A percentile compares a stretch with the other conserved stretches of the same genome.
Evolutionary conservation across 2,329 filamentous ascomycete species (phyloP).

Genomic region (Nothopassalora personata): DNA sequence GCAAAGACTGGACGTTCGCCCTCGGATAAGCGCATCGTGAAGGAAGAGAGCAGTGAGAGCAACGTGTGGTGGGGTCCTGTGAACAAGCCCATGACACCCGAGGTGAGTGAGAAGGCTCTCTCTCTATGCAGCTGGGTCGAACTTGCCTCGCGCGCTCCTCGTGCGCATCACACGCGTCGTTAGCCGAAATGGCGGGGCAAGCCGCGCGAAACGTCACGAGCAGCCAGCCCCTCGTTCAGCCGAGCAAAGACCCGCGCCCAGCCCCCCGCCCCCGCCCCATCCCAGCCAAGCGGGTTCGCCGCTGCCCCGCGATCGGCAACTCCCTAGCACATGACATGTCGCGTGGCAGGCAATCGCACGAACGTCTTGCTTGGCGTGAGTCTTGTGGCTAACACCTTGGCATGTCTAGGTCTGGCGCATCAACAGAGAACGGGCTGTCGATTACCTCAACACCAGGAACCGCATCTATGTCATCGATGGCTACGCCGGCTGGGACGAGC

Average conservation of each 20-base stretch:
- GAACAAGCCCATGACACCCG: constrained; percentile 96
- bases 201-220: not conserved
- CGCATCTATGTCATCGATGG: constrained; percentile 98
- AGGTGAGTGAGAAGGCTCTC: constrained; percentile 59
- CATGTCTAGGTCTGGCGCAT: constrained; percentile 86
- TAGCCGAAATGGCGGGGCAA: constrained; percentile 1
- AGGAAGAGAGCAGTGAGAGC: constrained; percentile 81
- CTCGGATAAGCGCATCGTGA: constrained; percentile 93
- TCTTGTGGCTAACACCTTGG: constrained; percentile 26
- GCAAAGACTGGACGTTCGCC: constrained; percentile 97
- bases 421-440: constrained; percentile 96
- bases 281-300: not conserved
- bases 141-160: not conserved
- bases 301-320: constrained; percentile 28
- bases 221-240: not conserved
- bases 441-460: constrained; percentile 98
- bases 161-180: not conserved
- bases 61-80: constrained; percentile 99
- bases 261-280: not conserved
- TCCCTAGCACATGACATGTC: constrained; percentile 14
- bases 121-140: not conserved
- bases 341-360: constrained; percentile 2
- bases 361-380: not conserved
- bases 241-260: constrained; percentile 2
- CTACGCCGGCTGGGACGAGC: constrained; percentile 96